Evolutionary conservation across 202 grass and related monocot species (phyloP).

Genomic region (Tripidium arundinaceum): DNA sequence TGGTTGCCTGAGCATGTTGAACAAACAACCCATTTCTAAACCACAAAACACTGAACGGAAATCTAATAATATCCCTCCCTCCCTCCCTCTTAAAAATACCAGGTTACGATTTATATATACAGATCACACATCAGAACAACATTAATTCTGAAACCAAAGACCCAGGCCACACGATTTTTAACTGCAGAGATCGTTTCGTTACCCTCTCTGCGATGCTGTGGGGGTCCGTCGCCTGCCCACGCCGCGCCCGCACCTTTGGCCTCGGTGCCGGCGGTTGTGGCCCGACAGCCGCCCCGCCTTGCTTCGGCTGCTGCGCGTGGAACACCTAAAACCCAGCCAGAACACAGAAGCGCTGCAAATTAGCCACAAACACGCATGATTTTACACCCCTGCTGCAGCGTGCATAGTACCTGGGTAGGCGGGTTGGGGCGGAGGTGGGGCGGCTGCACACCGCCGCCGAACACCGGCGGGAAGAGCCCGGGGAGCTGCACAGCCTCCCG

Average conservation of each 20-base stretch:
- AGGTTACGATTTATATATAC: not conserved
- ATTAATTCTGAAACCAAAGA: not conserved
- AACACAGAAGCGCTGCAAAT: not conserved
- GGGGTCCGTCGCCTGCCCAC: constrained; percentile 93
- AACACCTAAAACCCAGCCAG: constrained; percentile 57
- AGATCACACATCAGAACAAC: not conserved
- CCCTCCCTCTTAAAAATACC: too few species aligned
- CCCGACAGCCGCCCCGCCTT: constrained; percentile 32
- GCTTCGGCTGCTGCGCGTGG: constrained; percentile 73
- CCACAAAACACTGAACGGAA: not conserved
- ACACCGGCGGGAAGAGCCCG: constrained; percentile 70
- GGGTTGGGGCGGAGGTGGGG: constrained; percentile 69
- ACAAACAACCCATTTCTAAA: not conserved
- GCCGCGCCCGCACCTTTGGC: constrained; percentile 86
- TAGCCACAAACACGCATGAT: not conserved
- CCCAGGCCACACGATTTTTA: too few species aligned
- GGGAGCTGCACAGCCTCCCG: constrained; percentile 63
- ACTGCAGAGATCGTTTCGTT: constrained; percentile 11
- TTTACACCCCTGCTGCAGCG: constrained; percentile 1
- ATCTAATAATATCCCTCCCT: too few species aligned
- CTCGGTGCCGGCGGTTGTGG: constrained; percentile 76
- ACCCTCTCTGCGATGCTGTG: constrained; percentile 99
- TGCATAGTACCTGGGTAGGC: constrained; percentile 50
- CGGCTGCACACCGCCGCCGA: constrained; percentile 53
- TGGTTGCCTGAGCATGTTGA: not conserved